phyloP scores from a whole-genome alignment of 495 filamentous ascomycete genomes.

The Staphylotrichum tortipilum region DNA sequence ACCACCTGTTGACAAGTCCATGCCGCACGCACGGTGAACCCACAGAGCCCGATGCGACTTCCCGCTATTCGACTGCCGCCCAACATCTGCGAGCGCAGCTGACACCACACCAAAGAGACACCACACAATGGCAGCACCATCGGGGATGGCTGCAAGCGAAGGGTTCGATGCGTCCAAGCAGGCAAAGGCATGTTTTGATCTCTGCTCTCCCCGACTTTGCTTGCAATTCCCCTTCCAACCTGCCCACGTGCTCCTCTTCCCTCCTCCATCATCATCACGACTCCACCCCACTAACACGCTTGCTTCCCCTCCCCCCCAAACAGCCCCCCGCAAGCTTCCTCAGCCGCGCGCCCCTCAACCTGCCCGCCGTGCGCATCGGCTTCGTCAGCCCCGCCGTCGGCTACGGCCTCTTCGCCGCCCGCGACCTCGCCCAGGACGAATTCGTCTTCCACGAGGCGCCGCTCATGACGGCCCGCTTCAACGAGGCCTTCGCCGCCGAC shows the following conservation, averaged over 20 bases:
- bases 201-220: too few species aligned
- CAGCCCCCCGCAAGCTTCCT: slow-evolving; percentile 13
- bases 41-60: slow-evolving; percentile 2
- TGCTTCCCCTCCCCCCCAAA: not conserved
- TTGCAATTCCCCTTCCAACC: too few species aligned
- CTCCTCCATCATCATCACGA: not conserved
- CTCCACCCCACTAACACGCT: not conserved
- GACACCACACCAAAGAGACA: too few species aligned
- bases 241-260: too few species aligned
- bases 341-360: slow-evolving; percentile 6
- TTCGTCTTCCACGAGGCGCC: slow-evolving; percentile 24
- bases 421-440: slow-evolving; percentile 16
- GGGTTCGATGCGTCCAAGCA: slow-evolving; percentile 23
- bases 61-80: not conserved
- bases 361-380: slow-evolving; percentile 14
- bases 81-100: slow-evolving; percentile 1
- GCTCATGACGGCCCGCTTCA: slow-evolving; percentile 17
- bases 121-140: too few species aligned
- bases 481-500: slow-evolving; percentile 14
- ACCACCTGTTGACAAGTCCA: too few species aligned
- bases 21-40: not conserved
- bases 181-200: slow-evolving; percentile 12
- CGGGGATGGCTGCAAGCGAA: not conserved
- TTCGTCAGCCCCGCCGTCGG: slow-evolving; percentile 17
- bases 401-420: slow-evolving; percentile 24